Evolutionary conservation across 1,284 basidiomycete genomes (phyloP), one percentile per base, ranked within the genome.

Genomic region (Leccinum fallax): DNA sequence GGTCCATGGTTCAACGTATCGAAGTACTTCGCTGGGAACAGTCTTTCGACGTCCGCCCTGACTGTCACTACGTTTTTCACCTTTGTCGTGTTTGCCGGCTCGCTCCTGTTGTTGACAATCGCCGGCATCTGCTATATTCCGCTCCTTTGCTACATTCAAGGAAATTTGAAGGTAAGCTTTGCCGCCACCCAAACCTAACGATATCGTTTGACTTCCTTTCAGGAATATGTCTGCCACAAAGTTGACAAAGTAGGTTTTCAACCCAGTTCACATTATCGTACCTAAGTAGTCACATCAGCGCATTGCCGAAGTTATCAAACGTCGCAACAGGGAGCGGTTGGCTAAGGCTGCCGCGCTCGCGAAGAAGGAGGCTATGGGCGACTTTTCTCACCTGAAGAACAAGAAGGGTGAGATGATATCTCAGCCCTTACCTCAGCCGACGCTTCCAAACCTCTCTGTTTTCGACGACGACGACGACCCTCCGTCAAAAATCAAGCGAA

Each of bases 141-240:
- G 24, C 83, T 98, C 51, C 83, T 99, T 24, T 92, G 91, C 75
- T 94, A 97, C 76, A 98, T 99, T 70, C 93, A 94, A 74, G 95
- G 95, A 38, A 98, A 98, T 77, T 79, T 98, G 59, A 97, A 97
- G 87, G 91, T 89, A 64, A 65, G 75, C 5, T 30, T 61, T 16
- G 1, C 53, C 59, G 56, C 30, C 46, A 19, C 43, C 13, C 61
- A 30, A 46, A 52, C 30, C 13, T 3, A n/a, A 46, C 21, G 21
- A 26, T 53, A 36, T 60, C 56, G 34, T 48, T 56, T 59, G 58
- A 72, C 63, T 53, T 48, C 51, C 19, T 38, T 67, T 38, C 74
- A 96, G 88, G 97, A 98, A 84, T 98, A 97, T 78, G 95, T 94
- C 76, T 98, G 96, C 78, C 94, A 98, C 81, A 98, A 98, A 80